Percentiles rank a stretch among this genome's conserved stretches.
Conservation (phyloP, 2,329 filamentous ascomycete genomes). For the Colletotrichum kahawae region DNA sequence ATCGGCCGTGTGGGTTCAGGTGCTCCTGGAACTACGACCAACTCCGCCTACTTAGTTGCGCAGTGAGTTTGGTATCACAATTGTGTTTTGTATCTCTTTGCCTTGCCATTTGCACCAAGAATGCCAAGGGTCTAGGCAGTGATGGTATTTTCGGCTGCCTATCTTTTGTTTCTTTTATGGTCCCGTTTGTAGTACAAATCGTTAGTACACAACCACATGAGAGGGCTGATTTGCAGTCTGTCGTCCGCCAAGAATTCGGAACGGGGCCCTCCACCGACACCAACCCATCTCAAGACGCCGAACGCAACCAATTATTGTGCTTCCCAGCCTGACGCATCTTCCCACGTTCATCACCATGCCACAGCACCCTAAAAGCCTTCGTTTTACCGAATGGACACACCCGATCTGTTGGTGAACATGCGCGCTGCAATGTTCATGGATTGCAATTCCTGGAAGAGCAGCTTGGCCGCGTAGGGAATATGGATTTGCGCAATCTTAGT, state of each 20-base stretch:
- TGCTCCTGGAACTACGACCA: background rate
- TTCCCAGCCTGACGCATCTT: background rate
- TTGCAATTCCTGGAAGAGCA: slow-evolving; percentile 97
- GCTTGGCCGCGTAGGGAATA: slow-evolving; percentile 96
- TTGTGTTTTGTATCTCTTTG: background rate
- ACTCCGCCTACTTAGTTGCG: background rate
- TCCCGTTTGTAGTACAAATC: slow-evolving; percentile 6
- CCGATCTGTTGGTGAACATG: slow-evolving; percentile 91
- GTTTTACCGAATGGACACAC: slow-evolving; percentile 70
- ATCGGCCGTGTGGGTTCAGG: background rate
- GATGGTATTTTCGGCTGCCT: background rate
- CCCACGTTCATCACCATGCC: background rate
- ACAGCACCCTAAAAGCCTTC: background rate
- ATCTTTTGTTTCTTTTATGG: background rate
- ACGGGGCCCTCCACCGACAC: background rate
- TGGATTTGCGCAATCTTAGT: slow-evolving; percentile 97
- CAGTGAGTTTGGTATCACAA: background rate
- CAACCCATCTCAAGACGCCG: slow-evolving; percentile 2
- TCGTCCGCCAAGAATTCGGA: background rate
- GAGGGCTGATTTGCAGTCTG: background rate
- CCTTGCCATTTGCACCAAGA: background rate
- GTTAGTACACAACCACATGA: slow-evolving; percentile 3
- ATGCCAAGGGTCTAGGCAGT: too few species aligned
- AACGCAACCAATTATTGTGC: background rate
- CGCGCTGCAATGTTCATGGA: slow-evolving; percentile 98